Percentiles rank a stretch among this genome's conserved stretches.
phyloP scores from a whole-genome alignment of 139 green algal genomes.

The Haematococcus lacustris region DNA sequence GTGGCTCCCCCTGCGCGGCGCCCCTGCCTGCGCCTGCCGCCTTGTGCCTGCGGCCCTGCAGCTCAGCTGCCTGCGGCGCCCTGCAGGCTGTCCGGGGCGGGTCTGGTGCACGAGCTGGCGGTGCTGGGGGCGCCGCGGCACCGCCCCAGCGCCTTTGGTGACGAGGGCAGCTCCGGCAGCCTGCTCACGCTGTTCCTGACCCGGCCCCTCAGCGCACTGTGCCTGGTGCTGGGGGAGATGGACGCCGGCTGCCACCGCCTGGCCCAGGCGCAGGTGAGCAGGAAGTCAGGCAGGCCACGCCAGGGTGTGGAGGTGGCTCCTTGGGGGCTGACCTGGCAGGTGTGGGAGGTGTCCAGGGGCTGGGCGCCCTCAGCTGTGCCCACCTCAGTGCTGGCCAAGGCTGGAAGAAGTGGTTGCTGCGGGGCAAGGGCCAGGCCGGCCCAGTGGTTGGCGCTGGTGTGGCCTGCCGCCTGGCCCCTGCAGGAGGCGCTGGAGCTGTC shows the following conservation, averaged over 20 bases:
- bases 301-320: not conserved
- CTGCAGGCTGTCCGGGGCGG: not conserved
- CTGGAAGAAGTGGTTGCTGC: not conserved
- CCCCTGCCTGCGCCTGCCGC: too few species aligned
- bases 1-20: too few species aligned
- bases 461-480: not conserved
- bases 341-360: too few species aligned
- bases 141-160: conserved; percentile 15
- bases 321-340: not conserved
- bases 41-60: too few species aligned
- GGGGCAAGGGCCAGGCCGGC: not conserved
- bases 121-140: conserved; percentile 13
- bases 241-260: conserved; percentile 25
- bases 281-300: not conserved
- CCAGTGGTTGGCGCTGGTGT: not conserved
- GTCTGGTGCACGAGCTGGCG: not conserved
- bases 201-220: conserved; percentile 30
- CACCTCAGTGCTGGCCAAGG: not conserved
- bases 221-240: conserved; percentile 15
- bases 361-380: not conserved
- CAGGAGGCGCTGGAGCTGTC: not conserved
- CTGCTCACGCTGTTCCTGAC: conserved; percentile 38
- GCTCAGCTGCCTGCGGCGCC: too few species aligned
- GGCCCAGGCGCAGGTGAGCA: conserved; percentile 22
- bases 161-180: conserved; percentile 15